Conservation (phyloP, 768 basidiomycete species). For the Amanita pseudoporphyria region DNA sequence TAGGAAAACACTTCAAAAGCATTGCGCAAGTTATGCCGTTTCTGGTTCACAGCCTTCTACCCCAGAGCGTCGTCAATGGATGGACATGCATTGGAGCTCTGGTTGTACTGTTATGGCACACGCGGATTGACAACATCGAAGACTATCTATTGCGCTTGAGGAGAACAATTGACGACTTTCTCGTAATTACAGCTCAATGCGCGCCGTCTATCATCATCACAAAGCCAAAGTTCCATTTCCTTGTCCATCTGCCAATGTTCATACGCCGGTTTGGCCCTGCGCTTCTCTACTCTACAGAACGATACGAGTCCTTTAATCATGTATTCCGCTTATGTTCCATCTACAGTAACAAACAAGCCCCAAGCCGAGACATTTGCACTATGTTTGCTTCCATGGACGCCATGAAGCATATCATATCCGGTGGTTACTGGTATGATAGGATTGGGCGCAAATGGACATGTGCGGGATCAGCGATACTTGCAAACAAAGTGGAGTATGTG, state of each 20-base stretch:
- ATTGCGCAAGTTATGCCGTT: conserved; percentile 23
- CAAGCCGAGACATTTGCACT: conserved; percentile 11
- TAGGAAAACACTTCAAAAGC: conserved; percentile 27
- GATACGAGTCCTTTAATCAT: conserved; percentile 32
- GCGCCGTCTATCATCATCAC: conserved; percentile 25
- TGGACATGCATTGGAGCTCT: conserved; percentile 23
- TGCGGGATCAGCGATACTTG: not conserved
- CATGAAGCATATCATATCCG: not conserved
- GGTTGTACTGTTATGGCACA: conserved; percentile 21
- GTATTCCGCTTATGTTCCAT: conserved; percentile 23
- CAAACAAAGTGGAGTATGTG: not conserved
- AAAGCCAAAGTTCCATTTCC: conserved; percentile 36
- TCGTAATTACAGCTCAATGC: conserved; percentile 17
- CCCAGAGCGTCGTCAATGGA: conserved; percentile 13
- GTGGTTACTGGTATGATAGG: not conserved
- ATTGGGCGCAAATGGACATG: not conserved
- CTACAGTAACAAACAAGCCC: conserved; percentile 25
- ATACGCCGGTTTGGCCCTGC: conserved; percentile 33
- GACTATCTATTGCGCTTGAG: conserved; percentile 15
- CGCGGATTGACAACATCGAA: conserved; percentile 18
- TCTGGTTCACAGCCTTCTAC: conserved; percentile 15
- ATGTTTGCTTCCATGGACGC: not conserved
- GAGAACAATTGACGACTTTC: conserved; percentile 26
- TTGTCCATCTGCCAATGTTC: conserved; percentile 26
- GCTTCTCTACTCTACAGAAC: conserved; percentile 32